These are phyloP conservation scores for Suillus americanus DNA, from an alignment of 768 basidiomycete species.

Conservation along the genomic window DNA sequence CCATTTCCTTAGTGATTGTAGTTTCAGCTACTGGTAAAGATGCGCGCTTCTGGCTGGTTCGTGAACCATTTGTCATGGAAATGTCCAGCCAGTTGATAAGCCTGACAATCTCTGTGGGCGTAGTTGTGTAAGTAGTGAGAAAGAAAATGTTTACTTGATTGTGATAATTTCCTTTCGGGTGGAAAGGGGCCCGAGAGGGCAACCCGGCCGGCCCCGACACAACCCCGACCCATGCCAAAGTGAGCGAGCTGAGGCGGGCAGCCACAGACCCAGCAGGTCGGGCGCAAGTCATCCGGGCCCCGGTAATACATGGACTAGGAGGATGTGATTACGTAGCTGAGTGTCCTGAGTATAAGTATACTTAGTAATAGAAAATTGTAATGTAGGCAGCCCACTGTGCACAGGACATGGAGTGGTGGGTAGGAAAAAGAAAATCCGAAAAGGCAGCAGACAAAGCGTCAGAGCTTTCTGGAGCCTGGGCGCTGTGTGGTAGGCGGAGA, in stretches of 20 bases:
- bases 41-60: constrained; percentile 47
- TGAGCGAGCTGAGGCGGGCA: too few species aligned
- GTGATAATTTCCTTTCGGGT: too few species aligned
- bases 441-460: background rate
- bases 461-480: background rate
- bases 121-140: background rate
- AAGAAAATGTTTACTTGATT: background rate
- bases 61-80: constrained; percentile 46
- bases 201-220: background rate
- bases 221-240: too few species aligned
- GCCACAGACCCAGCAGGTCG: too few species aligned
- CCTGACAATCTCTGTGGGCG: constrained; percentile 29
- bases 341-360: background rate
- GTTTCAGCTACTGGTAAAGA: constrained; percentile 58
- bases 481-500: background rate
- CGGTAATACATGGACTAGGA: too few species aligned
- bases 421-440: background rate
- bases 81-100: constrained; percentile 54
- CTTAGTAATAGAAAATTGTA: background rate
- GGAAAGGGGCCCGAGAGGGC: background rate
- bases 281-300: too few species aligned
- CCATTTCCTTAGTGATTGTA: constrained; percentile 36
- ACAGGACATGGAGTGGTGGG: background rate
- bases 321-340: background rate
- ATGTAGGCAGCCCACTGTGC: background rate